These are phyloP conservation scores for Chernovozyma aurita DNA, from an alignment of 1,139 yeast species.

Conservation along the genomic window DNA sequence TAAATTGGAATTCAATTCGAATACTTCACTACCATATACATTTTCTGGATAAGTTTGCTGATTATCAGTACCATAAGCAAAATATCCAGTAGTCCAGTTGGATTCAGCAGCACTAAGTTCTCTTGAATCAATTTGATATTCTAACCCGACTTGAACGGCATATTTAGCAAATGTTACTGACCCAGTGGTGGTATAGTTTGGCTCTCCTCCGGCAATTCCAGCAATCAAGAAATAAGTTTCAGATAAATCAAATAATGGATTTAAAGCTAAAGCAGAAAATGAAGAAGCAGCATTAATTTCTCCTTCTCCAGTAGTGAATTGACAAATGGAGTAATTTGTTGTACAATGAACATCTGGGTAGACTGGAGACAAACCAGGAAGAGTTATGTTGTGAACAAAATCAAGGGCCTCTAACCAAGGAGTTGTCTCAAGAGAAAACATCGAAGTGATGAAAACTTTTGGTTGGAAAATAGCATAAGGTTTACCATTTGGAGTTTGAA, in stretches of 20 bases:
- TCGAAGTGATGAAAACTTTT: conserved; percentile 50
- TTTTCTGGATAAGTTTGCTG: conserved; percentile 50
- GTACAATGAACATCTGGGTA: conserved; percentile 57
- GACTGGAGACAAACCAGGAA: conserved; percentile 63
- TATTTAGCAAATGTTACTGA: conserved; percentile 58
- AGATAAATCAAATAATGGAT: conserved; percentile 53
- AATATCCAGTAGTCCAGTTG: conserved; percentile 61
- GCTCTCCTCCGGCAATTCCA: conserved; percentile 68
- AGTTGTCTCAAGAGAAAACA: conserved; percentile 52
- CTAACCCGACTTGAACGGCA: conserved; percentile 61
- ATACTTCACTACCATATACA: conserved; percentile 63
- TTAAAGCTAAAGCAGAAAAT: conserved; percentile 49
- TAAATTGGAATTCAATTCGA: conserved; percentile 55
- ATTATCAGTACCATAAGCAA: conserved; percentile 48
- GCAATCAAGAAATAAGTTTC: conserved; percentile 60
- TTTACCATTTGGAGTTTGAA: conserved; percentile 26
- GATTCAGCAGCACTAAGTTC: conserved; percentile 46
- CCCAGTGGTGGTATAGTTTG: conserved; percentile 44
- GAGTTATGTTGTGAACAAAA: conserved; percentile 47
- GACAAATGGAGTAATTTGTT: conserved; percentile 50
- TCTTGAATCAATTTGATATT: conserved; percentile 47
- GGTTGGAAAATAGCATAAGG: conserved; percentile 46
- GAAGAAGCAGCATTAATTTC: conserved; percentile 66
- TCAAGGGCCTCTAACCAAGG: conserved; percentile 50
- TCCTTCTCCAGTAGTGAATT: conserved; percentile 65